These are phyloP conservation scores for Thecamonas trahens DNA, from an alignment of 78 protist species.

Conservation along the genomic window DNA sequence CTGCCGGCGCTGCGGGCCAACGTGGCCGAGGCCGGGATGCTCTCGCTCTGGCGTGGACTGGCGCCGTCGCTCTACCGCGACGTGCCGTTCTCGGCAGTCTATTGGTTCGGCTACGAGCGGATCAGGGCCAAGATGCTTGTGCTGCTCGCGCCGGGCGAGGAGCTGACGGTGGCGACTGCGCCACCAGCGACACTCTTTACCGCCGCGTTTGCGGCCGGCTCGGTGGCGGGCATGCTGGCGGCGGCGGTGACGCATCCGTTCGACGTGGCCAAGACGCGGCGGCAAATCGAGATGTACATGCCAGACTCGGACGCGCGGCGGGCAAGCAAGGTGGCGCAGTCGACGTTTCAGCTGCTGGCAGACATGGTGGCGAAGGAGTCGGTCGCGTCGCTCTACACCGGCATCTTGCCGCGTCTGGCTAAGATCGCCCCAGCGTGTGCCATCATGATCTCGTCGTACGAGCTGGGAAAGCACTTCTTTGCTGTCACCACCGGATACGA, in stretches of 20 bases:
- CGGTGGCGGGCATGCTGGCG: constrained; percentile 18
- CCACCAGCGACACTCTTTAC: too few relatives aligned
- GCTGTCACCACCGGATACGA: too few relatives aligned
- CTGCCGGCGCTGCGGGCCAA: neutral
- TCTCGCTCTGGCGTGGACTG: constrained; percentile 22
- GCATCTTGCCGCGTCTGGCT: constrained; percentile 21
- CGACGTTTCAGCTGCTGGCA: neutral
- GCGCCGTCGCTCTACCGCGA: constrained; percentile 28
- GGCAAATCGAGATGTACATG: neutral
- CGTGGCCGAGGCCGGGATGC: too few relatives aligned
- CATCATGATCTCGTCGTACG: constrained; percentile 52
- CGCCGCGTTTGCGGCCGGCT: constrained; percentile 29
- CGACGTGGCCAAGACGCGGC: constrained; percentile 36
- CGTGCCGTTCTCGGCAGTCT: constrained; percentile 34
- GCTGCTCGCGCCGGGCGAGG: too few relatives aligned
- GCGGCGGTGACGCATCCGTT: constrained; percentile 31
- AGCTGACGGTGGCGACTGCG: too few relatives aligned
- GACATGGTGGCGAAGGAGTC: neutral
- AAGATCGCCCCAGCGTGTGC: constrained; percentile 60
- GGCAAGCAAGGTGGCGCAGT: neutral
- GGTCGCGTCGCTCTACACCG: constrained; percentile 6
- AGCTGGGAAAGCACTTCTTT: constrained; percentile 21
- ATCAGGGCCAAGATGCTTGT: neutral
- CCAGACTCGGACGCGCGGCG: neutral
- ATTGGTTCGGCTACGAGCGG: constrained; percentile 16